Evolutionary conservation across 1,284 basidiomycete genomes (phyloP).

Genomic region (Microbotryum silenes-acaulis): DNA sequence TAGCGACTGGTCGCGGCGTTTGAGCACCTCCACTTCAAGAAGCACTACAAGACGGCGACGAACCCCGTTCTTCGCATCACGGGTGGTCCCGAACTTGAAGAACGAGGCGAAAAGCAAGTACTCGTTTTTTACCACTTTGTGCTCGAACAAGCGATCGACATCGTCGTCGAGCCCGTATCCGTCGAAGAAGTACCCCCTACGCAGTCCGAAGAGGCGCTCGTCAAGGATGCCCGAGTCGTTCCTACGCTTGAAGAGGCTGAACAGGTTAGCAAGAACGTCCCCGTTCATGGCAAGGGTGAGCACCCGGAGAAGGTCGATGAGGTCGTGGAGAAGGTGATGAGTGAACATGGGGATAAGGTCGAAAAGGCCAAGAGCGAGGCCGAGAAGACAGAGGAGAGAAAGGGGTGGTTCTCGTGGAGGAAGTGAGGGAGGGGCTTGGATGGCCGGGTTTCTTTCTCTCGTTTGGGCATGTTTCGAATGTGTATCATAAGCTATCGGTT

Average conservation of each 20-base stretch:
- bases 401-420: not conserved
- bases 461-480: too few species aligned
- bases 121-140: slow-evolving; percentile 31
- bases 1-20: slow-evolving; percentile 25
- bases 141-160: slow-evolving; percentile 11
- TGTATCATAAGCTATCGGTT: too few species aligned
- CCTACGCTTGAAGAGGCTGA: slow-evolving; percentile 22
- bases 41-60: slow-evolving; percentile 17
- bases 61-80: slow-evolving; percentile 28
- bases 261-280: slow-evolving; percentile 1
- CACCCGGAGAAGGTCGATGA: not conserved
- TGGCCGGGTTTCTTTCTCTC: too few species aligned
- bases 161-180: slow-evolving; percentile 13
- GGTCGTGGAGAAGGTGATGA: slow-evolving; percentile 4
- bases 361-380: not conserved
- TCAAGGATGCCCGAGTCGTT: slow-evolving; percentile 22
- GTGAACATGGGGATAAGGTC: not conserved
- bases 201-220: slow-evolving; percentile 12
- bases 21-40: slow-evolving; percentile 22
- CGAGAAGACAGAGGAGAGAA: not conserved
- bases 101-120: slow-evolving; percentile 16
- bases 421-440: too few species aligned
- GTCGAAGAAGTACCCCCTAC: slow-evolving; percentile 20
- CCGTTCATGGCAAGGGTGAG: not conserved
- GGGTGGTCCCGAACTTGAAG: slow-evolving; percentile 30